phyloP scores from a whole-genome alignment of 2,329 filamentous ascomycete genomes.

The Fusarium compactum region DNA sequence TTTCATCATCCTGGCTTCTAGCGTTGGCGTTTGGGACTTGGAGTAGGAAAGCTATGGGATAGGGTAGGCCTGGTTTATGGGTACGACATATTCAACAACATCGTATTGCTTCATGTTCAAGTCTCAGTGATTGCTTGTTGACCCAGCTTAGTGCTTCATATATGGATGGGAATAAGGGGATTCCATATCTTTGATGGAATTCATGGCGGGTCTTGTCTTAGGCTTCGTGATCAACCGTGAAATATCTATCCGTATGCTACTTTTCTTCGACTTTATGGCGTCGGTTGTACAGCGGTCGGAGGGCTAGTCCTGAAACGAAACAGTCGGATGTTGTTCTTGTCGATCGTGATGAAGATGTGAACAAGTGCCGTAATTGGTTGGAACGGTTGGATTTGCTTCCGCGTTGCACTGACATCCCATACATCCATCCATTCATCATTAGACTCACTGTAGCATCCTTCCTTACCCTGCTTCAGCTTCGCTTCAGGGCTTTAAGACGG shows the following conservation, averaged over 20 bases:
- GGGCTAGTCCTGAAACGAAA: conserved; percentile 37
- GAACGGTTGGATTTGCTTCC: conserved; percentile 13
- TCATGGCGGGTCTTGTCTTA: conserved; percentile 11
- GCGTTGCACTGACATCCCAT: conserved; percentile 8
- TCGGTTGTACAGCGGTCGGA: neutral
- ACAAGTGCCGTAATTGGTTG: conserved; percentile 42
- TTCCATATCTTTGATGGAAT: conserved; percentile 17
- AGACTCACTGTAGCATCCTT: conserved; percentile 9
- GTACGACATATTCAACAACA: conserved; percentile 21
- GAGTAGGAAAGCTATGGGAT: conserved; percentile 7
- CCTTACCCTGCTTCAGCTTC: conserved; percentile 25
- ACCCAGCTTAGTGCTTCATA: conserved; percentile 5
- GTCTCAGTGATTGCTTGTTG: conserved; percentile 4
- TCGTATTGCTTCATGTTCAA: conserved; percentile 15
- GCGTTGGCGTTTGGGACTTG: conserved; percentile 48
- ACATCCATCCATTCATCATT: neutral
- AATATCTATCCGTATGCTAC: neutral
- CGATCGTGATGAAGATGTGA: conserved; percentile 38
- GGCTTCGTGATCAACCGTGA: conserved; percentile 20
- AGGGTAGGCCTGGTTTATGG: conserved; percentile 23
- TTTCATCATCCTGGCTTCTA: conserved; percentile 42
- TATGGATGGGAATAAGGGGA: conserved; percentile 8
- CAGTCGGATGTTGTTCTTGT: conserved; percentile 23
- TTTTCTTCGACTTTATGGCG: neutral
- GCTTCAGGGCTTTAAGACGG: conserved; percentile 1